phyloP scores from a whole-genome alignment of 108 stramenopile species.

The Nannochloropsis gaditana region DNA sequence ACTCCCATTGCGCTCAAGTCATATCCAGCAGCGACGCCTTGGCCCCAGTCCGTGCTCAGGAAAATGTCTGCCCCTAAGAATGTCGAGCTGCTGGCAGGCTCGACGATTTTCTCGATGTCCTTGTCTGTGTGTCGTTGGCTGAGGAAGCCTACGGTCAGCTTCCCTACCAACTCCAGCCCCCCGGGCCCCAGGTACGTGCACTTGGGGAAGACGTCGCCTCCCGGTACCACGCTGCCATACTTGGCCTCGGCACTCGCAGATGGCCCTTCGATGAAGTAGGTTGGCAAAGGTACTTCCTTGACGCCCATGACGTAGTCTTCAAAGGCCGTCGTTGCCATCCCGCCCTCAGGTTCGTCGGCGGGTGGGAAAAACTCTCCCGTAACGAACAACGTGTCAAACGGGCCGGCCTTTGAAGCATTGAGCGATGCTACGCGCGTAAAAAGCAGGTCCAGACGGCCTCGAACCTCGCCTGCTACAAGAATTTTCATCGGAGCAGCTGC shows the following conservation, averaged over 20 bases:
- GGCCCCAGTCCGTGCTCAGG: neutral
- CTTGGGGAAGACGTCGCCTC: neutral
- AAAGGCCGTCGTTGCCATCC: neutral
- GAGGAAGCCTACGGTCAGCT: neutral
- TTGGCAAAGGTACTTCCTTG: neutral
- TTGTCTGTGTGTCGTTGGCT: neutral
- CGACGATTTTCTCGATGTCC: neutral
- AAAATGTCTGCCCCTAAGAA: conserved; percentile 17
- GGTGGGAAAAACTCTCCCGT: conserved; percentile 13
- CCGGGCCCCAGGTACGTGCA: neutral
- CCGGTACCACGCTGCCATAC: neutral
- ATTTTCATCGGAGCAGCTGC: neutral
- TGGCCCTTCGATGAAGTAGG: neutral
- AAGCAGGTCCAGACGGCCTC: conserved; percentile 1
- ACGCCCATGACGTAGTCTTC: conserved; percentile 1
- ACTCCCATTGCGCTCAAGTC: neutral
- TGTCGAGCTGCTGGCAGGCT: neutral
- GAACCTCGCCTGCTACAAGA: neutral
- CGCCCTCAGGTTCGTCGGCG: conserved; percentile 12
- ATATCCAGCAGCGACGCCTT: neutral
- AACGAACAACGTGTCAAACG: neutral
- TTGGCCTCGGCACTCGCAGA: neutral
- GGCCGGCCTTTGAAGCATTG: neutral
- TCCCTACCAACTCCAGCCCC: neutral
- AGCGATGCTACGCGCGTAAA: neutral